phyloP scores from a whole-genome alignment of 495 filamentous ascomycete species.

The Ramalina peruviana region DNA sequence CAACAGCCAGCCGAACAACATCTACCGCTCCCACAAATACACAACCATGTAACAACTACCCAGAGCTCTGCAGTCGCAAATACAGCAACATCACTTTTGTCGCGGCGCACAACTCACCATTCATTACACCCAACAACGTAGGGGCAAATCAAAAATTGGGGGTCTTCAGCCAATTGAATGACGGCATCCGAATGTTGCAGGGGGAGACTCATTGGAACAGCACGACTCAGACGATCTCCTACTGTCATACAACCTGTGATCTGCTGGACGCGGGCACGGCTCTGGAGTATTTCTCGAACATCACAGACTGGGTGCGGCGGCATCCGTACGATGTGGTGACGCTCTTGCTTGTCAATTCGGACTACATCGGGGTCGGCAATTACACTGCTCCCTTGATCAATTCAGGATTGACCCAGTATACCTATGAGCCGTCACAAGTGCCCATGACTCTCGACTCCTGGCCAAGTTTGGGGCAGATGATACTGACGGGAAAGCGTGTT shows the following conservation, averaged over 20 bases:
- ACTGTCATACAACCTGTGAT: slow-evolving; percentile 67
- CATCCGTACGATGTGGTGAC: slow-evolving; percentile 91
- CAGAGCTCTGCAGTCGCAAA: slow-evolving; percentile 66
- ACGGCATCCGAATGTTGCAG: slow-evolving; percentile 82
- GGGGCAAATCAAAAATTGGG: slow-evolving; percentile 63
- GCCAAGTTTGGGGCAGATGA: slow-evolving; percentile 73
- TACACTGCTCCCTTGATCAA: slow-evolving; percentile 47
- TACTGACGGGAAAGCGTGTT: slow-evolving; percentile 47
- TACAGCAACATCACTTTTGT: slow-evolving; percentile 88
- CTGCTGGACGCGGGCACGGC: slow-evolving; percentile 68
- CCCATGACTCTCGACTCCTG: slow-evolving; percentile 64
- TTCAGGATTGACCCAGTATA: slow-evolving; percentile 52
- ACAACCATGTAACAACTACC: slow-evolving; percentile 71
- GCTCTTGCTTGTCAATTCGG: slow-evolving; percentile 72
- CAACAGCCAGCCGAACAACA: slow-evolving; percentile 27
- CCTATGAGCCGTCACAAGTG: slow-evolving; percentile 55
- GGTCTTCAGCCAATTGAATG: slow-evolving; percentile 65
- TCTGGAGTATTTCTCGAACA: slow-evolving; percentile 52
- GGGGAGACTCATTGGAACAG: slow-evolving; percentile 57
- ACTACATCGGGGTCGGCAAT: slow-evolving; percentile 45
- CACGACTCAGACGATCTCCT: slow-evolving; percentile 43
- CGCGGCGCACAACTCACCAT: slow-evolving; percentile 79
- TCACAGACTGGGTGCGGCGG: slow-evolving; percentile 55
- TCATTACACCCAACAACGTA: slow-evolving; percentile 50
- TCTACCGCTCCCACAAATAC: slow-evolving; percentile 42